These are phyloP conservation scores for Trametes cubensis DNA, from an alignment of 768 basidiomycete species.

Conservation along the genomic window DNA sequence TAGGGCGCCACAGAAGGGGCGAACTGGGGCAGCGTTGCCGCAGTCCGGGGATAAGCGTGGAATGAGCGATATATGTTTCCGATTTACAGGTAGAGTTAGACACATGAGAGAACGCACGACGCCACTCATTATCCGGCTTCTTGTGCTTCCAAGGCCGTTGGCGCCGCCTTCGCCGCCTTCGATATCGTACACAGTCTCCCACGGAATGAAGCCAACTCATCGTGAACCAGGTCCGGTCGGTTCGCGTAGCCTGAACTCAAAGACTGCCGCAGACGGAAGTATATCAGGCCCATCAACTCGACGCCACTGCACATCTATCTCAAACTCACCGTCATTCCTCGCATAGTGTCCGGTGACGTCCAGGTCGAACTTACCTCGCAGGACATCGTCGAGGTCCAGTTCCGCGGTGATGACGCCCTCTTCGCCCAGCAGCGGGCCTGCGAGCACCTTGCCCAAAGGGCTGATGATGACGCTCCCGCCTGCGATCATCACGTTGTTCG, in stretches of 20 bases:
- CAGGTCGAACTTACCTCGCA: slow-evolving; percentile 62
- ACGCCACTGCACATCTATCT: neutral
- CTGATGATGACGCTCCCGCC: slow-evolving; percentile 64
- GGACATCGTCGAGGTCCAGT: slow-evolving; percentile 58
- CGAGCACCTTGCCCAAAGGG: slow-evolving; percentile 59
- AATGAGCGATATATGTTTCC: too few relatives aligned
- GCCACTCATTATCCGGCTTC: too few relatives aligned
- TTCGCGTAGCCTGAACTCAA: slow-evolving; percentile 22
- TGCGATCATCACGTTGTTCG: slow-evolving; percentile 57
- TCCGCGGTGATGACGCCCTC: slow-evolving; percentile 61
- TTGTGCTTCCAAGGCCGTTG: too few relatives aligned
- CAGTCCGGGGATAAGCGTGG: too few relatives aligned
- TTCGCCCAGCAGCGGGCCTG: slow-evolving; percentile 55
- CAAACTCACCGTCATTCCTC: slow-evolving; percentile 52
- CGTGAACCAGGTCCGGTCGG: neutral
- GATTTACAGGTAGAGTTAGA: too few relatives aligned
- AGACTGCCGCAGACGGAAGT: slow-evolving; percentile 15
- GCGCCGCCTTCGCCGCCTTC: too few relatives aligned
- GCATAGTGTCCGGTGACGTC: slow-evolving; percentile 67
- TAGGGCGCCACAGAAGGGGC: too few relatives aligned
- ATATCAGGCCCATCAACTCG: neutral
- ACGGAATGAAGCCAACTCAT: neutral
- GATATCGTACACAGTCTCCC: neutral
- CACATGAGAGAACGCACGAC: too few relatives aligned
- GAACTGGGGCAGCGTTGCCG: too few relatives aligned